phyloP scores from a whole-genome alignment of 768 basidiomycete genomes.

The Lactarius hatsudake region DNA sequence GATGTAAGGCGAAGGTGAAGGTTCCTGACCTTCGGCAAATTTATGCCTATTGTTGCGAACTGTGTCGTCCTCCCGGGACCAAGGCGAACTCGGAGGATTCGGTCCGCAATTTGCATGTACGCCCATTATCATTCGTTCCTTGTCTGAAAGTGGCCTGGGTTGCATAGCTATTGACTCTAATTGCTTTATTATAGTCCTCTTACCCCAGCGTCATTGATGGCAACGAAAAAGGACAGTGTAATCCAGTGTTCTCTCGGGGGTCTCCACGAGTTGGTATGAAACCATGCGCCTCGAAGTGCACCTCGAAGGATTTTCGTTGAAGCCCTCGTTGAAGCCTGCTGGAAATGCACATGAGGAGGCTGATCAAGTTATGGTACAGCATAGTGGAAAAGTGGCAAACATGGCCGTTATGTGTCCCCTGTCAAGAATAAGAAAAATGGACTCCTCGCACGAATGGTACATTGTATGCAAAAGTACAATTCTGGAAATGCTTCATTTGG shows the following conservation, averaged over 20 bases:
- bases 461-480: not conserved
- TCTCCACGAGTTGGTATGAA: not conserved
- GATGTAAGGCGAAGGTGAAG: not conserved
- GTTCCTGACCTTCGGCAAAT: slow-evolving; percentile 8
- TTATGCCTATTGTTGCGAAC: not conserved
- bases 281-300: not conserved
- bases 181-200: not conserved
- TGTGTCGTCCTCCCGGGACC: not conserved
- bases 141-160: not conserved
- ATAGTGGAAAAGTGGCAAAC: not conserved
- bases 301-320: not conserved
- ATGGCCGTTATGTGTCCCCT: not conserved
- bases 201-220: not conserved
- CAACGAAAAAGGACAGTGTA: not conserved
- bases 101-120: not conserved
- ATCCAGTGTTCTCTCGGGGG: too few species aligned
- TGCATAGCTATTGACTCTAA: not conserved
- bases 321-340: not conserved
- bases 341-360: not conserved
- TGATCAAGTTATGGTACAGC: not conserved
- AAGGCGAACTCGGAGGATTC: not conserved
- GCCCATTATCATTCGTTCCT: not conserved
- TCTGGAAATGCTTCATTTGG: not conserved
- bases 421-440: slow-evolving; percentile 1
- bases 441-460: not conserved